Evolutionary conservation across 2,329 filamentous ascomycete genomes (phyloP).

Genomic region (Botrytis sinoallii): DNA sequence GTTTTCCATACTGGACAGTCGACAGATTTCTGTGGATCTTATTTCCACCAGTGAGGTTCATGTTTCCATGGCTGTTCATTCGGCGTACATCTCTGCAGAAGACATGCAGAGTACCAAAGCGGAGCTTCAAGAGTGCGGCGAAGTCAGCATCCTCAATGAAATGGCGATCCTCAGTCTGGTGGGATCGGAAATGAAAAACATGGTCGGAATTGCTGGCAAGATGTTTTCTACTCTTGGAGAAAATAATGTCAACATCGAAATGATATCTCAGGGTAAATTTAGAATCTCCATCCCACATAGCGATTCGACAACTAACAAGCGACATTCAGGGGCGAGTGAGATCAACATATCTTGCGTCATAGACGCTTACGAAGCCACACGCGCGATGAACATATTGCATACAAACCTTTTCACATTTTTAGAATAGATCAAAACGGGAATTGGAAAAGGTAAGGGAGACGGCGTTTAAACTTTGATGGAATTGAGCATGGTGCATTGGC

Average conservation of each 20-base stretch:
- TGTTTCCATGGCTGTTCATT: slow-evolving; percentile 94
- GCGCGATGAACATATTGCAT: slow-evolving; percentile 93
- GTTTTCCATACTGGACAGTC: slow-evolving; percentile 84
- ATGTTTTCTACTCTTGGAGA: slow-evolving; percentile 96
- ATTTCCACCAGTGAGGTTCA: slow-evolving; percentile 97
- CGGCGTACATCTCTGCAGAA: slow-evolving; percentile 61
- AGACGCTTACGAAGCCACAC: slow-evolving; percentile 82
- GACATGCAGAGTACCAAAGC: slow-evolving; percentile 65
- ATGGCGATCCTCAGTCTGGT: slow-evolving; percentile 97
- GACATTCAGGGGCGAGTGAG: slow-evolving; percentile 76
- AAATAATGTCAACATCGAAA: slow-evolving; percentile 94
- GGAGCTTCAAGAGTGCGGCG: slow-evolving; percentile 76
- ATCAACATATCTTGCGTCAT: slow-evolving; percentile 99
- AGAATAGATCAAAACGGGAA: slow-evolving; percentile 46
- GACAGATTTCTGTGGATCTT: slow-evolving; percentile 87
- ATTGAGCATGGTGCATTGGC: slow-evolving; percentile 10
- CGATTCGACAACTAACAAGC: slow-evolving; percentile 10
- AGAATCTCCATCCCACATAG: slow-evolving; percentile 3
- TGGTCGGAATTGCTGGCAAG: slow-evolving; percentile 85
- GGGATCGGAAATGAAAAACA: slow-evolving; percentile 95
- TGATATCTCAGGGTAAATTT: slow-evolving; percentile 91
- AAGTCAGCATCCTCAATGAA: slow-evolving; percentile 82
- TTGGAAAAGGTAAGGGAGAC: slow-evolving; percentile 5
- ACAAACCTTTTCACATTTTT: slow-evolving; percentile 96
- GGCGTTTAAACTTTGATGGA: slow-evolving; percentile 13